Evolutionary conservation across 257 asterid species (phyloP).

Genomic region (Petunia axillaris): DNA sequence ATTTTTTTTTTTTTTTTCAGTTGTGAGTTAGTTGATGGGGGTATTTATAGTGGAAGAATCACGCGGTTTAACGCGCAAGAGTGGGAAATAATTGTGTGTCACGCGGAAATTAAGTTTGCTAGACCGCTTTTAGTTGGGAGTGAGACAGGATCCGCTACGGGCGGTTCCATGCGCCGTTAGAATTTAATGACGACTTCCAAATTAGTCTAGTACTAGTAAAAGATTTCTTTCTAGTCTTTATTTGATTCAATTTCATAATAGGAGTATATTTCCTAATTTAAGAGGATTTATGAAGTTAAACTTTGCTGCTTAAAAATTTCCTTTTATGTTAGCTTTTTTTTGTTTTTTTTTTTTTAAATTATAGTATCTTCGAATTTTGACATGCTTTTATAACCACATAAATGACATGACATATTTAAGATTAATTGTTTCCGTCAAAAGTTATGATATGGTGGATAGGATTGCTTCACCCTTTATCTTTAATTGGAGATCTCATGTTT

Average conservation of each 20-base stretch:
- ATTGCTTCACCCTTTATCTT: too few species aligned
- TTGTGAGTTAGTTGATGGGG: neutral
- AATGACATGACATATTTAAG: too few species aligned
- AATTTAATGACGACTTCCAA: neutral
- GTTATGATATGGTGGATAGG: too few species aligned
- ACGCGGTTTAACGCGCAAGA: slow-evolving; percentile 49
- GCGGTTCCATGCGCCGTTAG: neutral
- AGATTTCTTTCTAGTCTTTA: neutral
- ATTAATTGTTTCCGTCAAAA: too few species aligned
- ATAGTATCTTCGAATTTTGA: too few species aligned
- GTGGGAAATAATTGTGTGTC: slow-evolving; percentile 15
- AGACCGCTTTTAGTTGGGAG: neutral
- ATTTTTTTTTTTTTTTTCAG: slow-evolving; percentile 34
- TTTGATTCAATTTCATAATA: neutral
- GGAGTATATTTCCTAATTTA: neutral
- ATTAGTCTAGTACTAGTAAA: neutral
- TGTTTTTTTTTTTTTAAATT: too few species aligned
- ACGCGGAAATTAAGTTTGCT: slow-evolving; percentile 23
- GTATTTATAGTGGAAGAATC: slow-evolving; percentile 37
- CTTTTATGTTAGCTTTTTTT: too few species aligned
- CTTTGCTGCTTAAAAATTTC: neutral
- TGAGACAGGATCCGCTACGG: slow-evolving; percentile 17
- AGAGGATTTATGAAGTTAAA: neutral
- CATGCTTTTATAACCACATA: too few species aligned
- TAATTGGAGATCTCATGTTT: too few species aligned